phyloP scores from a whole-genome alignment of 176 grass and related monocot genomes.

The Themeda triandra region DNA sequence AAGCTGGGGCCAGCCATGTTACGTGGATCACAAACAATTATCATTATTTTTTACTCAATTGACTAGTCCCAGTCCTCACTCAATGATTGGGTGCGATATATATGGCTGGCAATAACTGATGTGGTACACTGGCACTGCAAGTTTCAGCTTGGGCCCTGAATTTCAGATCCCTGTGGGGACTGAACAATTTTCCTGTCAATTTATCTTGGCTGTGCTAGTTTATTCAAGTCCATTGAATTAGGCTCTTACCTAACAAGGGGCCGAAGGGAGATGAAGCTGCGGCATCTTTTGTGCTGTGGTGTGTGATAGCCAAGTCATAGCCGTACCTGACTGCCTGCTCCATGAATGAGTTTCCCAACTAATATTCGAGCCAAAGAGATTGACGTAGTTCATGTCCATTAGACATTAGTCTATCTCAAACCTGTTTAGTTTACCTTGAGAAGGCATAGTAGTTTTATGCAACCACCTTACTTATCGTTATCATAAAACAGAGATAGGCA shows the following conservation, averaged over 20 bases:
- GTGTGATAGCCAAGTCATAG: constrained; percentile 14
- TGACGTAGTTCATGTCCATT: neutral
- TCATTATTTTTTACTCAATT: neutral
- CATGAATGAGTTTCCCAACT: constrained; percentile 16
- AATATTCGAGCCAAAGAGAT: neutral
- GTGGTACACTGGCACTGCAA: neutral
- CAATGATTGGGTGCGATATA: constrained; percentile 36
- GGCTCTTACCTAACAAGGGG: constrained; percentile 5
- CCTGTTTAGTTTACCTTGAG: neutral
- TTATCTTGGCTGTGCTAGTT: neutral
- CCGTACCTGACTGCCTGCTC: neutral
- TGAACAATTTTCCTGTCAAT: constrained; percentile 13
- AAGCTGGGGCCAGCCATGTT: constrained; percentile 8
- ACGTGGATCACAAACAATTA: constrained; percentile 25
- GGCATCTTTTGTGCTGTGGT: neutral
- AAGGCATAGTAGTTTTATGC: neutral
- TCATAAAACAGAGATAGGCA: neutral
- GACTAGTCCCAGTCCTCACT: neutral
- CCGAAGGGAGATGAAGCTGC: neutral
- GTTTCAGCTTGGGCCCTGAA: constrained; percentile 4
- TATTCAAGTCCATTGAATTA: constrained; percentile 10
- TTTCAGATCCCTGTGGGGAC: neutral
- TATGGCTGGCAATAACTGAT: constrained; percentile 15
- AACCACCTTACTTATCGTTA: neutral
- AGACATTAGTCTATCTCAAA: neutral